Evolutionary conservation across 305 asterid genomes (phyloP).

Genomic region (Solanum hybrid): DNA sequence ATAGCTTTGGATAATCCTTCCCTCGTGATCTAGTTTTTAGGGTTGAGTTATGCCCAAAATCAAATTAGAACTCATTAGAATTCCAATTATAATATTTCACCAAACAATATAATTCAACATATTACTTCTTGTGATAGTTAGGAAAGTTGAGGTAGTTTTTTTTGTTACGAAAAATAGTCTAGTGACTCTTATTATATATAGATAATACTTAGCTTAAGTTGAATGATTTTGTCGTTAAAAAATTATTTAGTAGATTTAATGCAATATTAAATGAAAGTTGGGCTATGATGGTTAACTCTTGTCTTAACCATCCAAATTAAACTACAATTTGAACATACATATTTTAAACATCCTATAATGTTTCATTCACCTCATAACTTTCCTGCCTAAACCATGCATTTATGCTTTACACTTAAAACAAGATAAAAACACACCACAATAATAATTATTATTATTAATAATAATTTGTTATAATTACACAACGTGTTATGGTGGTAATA

Average conservation of each 20-base stretch:
- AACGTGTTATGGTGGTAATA: not conserved
- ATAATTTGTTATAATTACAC: not conserved
- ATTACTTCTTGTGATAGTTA: not conserved
- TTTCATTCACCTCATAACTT: not conserved
- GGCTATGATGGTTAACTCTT: not conserved
- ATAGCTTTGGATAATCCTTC: not conserved
- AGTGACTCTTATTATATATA: not conserved
- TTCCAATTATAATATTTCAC: not conserved
- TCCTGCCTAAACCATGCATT: not conserved
- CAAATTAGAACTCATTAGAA: not conserved
- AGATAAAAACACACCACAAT: not conserved
- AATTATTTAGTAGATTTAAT: not conserved
- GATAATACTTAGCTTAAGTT: not conserved
- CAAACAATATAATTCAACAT: not conserved
- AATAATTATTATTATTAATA: not conserved
- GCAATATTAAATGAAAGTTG: not conserved
- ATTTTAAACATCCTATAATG: not conserved
- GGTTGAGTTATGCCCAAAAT: not conserved
- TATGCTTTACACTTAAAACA: not conserved
- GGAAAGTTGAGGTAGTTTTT: not conserved
- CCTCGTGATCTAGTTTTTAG: not conserved
- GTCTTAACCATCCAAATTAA: not conserved
- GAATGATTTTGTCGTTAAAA: not conserved
- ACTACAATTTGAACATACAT: not conserved
- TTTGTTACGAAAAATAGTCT: not conserved